Base-by-base conservation (phyloP, 345 rosid genomes). In the Populus ilicifolia region DNA sequence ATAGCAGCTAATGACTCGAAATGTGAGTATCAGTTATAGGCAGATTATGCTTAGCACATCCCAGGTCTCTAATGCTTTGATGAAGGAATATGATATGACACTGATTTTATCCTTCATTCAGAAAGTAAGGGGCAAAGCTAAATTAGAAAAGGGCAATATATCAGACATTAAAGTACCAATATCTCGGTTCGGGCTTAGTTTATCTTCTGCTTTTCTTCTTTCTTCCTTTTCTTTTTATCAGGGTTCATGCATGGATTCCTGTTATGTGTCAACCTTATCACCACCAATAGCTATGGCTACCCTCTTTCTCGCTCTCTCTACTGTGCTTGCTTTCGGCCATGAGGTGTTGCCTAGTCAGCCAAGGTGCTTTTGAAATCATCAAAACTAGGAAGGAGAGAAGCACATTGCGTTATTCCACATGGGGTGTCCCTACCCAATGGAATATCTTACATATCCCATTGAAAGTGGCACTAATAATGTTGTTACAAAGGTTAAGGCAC, bases 311-410 rank as follows among this genome's bases (percentile, higher is more conserved):
- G 36, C 36, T 8, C 3, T 16, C 41, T 54, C 0, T 67, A 48
- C n/a, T 46, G 72, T 21, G 72, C 20, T 30, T 79, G 77, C 80
- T 78, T 78, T 75, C 73, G 77, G 84, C 83, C 30, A 20, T 16
- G 41, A 67, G 8, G 43, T 33, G 81, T 63, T 63, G 36, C 65
- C 75, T 33, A 80, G 80, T 84, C 84, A 78, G 73, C 68, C 21
- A 20, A 30, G 35, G 2, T 33, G 73, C 82, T 80, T 83, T 78
- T 75, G 79, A 75, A 61, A 59, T 73, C 69, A 73, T 69, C 54
- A 65, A 16, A 9, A 14, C 41, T 77, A 61, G 50, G 11, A 68
- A 59, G 21, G 27, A 61, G 48, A 69, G 72, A 69, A 44, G 25
- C 74, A 71, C 63, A 30, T 7, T 27, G 21, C 17, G 46, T 75